A percentile compares a stretch with the other conserved stretches of the same genome.
Conservation (phyloP, 306 rosid species). For the Oxytropis ochrocephala region DNA sequence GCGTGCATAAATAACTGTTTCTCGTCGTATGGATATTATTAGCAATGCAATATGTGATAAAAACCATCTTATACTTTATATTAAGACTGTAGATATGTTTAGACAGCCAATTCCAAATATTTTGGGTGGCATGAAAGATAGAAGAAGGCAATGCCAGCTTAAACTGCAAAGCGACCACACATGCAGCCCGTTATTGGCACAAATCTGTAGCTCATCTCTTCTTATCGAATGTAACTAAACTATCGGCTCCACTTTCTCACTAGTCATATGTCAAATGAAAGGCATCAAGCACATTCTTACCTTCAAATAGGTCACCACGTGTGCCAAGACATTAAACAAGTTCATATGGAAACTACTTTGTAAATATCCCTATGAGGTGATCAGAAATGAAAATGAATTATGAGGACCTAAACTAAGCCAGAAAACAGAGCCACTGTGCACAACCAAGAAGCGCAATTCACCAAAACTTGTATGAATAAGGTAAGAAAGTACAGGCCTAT, state of each 20-base stretch:
- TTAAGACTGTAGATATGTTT: neutral
- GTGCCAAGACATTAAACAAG: neutral
- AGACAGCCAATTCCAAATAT: constrained; percentile 7
- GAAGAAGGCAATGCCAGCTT: neutral
- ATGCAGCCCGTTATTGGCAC: constrained; percentile 8
- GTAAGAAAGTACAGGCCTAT: neutral
- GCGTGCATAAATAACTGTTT: neutral
- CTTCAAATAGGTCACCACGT: neutral
- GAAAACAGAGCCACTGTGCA: neutral
- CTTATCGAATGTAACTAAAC: neutral
- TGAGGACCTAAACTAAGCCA: neutral
- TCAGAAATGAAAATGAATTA: neutral
- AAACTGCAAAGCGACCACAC: constrained; percentile 7
- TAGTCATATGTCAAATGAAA: neutral
- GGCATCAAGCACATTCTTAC: neutral
- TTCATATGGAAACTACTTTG: neutral
- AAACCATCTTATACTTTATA: neutral
- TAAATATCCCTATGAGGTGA: neutral
- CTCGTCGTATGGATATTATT: neutral
- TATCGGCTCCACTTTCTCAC: neutral
- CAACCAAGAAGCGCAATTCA: neutral
- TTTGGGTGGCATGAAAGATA: neutral
- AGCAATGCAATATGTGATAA: neutral
- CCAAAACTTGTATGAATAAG: neutral
- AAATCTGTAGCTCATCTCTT: neutral